Evolutionary conservation across 345 rosid genomes (phyloP), one percentile per base, ranked within the genome.

Genomic region (Kandelia obovata): DNA sequence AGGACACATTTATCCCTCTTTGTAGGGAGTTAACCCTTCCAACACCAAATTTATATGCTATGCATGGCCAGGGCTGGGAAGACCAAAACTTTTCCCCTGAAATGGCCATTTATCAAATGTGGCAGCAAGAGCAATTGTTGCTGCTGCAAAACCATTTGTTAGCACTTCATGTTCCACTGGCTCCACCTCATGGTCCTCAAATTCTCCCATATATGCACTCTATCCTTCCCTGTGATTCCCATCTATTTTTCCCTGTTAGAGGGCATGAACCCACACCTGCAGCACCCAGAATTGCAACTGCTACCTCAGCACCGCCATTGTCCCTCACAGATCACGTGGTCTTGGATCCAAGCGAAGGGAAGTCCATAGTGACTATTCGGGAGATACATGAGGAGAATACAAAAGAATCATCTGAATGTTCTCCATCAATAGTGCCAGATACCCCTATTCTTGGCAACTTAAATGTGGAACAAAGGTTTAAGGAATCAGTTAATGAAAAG

Each of bases 51-150:
- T 56, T 70, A 6, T 75, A 71, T 69, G 71, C 78, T 21, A 35
- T 58, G 34, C 84, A 72, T 27, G 67, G 68, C 56, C 86, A 77
- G 67, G 73, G 73, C 67, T 81, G 81, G 89, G 76, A 71, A 43
- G 85, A 76, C 65, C 78, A 83, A 23, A 66, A 72, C 61, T 77
- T 74, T 68, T 34, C 81, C 64, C 85, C 83, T 17, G 81, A 77
- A 74, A 68, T 83, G 81, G 76, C 85, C 64, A 53, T 78, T 52
- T 80, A 73, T 79, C 84, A 80, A 25, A 74, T 80, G 77, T 81
- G 83, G 88, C 89, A 80, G 79, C 87, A 78, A 69, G 83, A 83
- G 67, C 85, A 84, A 43, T 66, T 79, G 28, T 63, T 83, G n/a
- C 88, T 76, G 73, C 79, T 83, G 68, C 88, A 84, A 55, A 77